These are phyloP conservation scores for Aspergillus sclerotioniger DNA, from an alignment of 495 filamentous ascomycete genomes.

Conservation along the genomic window DNA sequence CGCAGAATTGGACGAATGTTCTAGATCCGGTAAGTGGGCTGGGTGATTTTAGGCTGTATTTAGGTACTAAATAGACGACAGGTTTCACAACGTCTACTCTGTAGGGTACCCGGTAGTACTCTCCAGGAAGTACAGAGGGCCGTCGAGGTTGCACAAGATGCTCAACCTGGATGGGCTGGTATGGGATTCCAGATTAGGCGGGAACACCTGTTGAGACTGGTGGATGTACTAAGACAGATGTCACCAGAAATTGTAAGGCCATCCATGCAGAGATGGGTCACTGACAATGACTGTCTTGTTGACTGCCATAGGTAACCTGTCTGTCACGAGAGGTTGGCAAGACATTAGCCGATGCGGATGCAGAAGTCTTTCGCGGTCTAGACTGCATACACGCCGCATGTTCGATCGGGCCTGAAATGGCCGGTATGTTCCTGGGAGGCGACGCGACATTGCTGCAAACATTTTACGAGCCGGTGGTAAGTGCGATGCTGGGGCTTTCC, in stretches of 20 bases:
- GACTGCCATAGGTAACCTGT: slow-evolving; percentile 7
- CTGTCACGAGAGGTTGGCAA: slow-evolving; percentile 28
- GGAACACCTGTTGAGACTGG: slow-evolving; percentile 22
- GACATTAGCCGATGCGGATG: slow-evolving; percentile 28
- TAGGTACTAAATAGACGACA: not conserved
- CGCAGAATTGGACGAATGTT: slow-evolving; percentile 25
- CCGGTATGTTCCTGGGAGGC: slow-evolving; percentile 26
- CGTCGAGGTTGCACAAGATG: slow-evolving; percentile 22
- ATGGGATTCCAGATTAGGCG: slow-evolving; percentile 22
- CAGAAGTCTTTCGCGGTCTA: slow-evolving; percentile 26
- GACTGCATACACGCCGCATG: slow-evolving; percentile 31
- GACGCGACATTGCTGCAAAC: slow-evolving; percentile 26
- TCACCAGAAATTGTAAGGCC: slow-evolving; percentile 22
- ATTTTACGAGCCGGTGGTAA: slow-evolving; percentile 26
- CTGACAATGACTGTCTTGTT: not conserved
- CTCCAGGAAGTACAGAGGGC: slow-evolving; percentile 26
- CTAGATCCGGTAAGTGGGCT: slow-evolving; percentile 22
- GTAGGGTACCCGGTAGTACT: slow-evolving; percentile 23
- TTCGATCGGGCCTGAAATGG: slow-evolving; percentile 28
- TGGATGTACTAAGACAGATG: slow-evolving; percentile 23
- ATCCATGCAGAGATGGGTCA: not conserved
- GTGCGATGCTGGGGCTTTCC: not conserved
- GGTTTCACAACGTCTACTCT: slow-evolving; percentile 23
- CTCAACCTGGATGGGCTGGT: slow-evolving; percentile 23
- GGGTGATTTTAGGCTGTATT: not conserved